Evolutionary conservation across 495 filamentous ascomycete species (phyloP).

Genomic region (Talaromyces thailandensis): DNA sequence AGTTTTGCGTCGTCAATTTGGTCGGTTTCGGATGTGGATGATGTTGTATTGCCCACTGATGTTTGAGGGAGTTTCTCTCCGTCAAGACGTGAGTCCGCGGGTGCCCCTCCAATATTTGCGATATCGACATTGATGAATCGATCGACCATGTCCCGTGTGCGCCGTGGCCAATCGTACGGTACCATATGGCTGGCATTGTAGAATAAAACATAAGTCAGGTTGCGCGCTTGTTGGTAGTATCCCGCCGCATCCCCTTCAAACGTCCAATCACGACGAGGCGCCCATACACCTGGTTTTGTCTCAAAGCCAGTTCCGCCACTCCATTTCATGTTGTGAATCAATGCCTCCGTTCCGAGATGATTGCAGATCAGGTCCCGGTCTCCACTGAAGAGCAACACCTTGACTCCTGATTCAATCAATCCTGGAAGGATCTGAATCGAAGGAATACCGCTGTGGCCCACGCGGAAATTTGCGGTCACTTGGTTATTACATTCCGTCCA

Average conservation of each 20-base stretch:
- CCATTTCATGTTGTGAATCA: slow-evolving; percentile 90
- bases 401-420: slow-evolving; percentile 60
- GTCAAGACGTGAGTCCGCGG: slow-evolving; percentile 79
- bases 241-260: slow-evolving; percentile 89
- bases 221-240: slow-evolving; percentile 87
- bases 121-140: slow-evolving; percentile 94
- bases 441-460: slow-evolving; percentile 54
- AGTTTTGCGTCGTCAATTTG: slow-evolving; percentile 67
- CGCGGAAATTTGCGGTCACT: slow-evolving; percentile 62
- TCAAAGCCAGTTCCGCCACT: slow-evolving; percentile 88
- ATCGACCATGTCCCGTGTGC: slow-evolving; percentile 92
- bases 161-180: slow-evolving; percentile 81
- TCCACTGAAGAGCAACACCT: slow-evolving; percentile 82
- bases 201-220: slow-evolving; percentile 91
- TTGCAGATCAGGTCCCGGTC: slow-evolving; percentile 95
- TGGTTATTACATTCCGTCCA: slow-evolving; percentile 85
- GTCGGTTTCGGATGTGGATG: slow-evolving; percentile 67
- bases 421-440: slow-evolving; percentile 67
- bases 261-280: slow-evolving; percentile 84
- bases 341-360: slow-evolving; percentile 83
- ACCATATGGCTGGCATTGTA: slow-evolving; percentile 98
- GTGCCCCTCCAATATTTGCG: slow-evolving; percentile 74
- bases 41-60: slow-evolving; percentile 64
- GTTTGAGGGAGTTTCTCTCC: slow-evolving; percentile 79
- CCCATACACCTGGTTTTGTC: slow-evolving; percentile 79